Evolutionary conservation across 1,284 basidiomycete genomes (phyloP).

Genomic region (Trichosporon sp.): DNA sequence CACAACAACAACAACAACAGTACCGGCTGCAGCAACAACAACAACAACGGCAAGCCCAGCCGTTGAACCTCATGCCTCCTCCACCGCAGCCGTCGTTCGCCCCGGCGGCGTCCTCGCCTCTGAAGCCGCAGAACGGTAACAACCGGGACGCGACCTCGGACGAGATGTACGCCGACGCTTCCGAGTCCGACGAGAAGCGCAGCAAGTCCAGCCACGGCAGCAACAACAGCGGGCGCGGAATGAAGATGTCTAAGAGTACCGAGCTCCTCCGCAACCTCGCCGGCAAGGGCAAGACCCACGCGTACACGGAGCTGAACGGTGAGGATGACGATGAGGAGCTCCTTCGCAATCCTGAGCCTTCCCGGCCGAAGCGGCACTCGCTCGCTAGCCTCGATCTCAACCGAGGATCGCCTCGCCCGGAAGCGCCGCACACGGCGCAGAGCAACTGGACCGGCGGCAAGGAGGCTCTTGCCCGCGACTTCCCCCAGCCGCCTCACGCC

Average conservation of each 20-base stretch:
- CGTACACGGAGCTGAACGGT: slow-evolving; percentile 15
- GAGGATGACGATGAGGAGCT: slow-evolving; percentile 26
- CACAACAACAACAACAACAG: slow-evolving; percentile 7
- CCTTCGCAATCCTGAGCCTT: not conserved
- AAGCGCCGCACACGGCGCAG: not conserved
- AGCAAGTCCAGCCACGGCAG: not conserved
- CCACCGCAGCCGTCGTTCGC: slow-evolving; percentile 1
- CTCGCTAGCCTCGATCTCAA: not conserved
- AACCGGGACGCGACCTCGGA: not conserved
- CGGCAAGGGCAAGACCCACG: not conserved
- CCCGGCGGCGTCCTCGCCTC: not conserved
- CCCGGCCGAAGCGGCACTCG: not conserved
- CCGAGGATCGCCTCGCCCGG: not conserved
- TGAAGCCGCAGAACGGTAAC: not conserved
- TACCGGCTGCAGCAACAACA: not conserved
- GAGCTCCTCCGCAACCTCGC: slow-evolving; percentile 26
- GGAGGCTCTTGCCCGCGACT: not conserved
- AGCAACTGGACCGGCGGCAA: not conserved
- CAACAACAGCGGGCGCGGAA: not conserved
- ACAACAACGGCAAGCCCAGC: not conserved
- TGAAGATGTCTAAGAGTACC: slow-evolving; percentile 23
- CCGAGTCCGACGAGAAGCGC: slow-evolving; percentile 2
- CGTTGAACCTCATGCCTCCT: not conserved
- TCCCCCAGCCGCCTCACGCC: not conserved
- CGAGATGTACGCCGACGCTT: slow-evolving; percentile 15